phyloP scores from a whole-genome alignment of 768 basidiomycete genomes.

The Pulveroboletus sp. region DNA sequence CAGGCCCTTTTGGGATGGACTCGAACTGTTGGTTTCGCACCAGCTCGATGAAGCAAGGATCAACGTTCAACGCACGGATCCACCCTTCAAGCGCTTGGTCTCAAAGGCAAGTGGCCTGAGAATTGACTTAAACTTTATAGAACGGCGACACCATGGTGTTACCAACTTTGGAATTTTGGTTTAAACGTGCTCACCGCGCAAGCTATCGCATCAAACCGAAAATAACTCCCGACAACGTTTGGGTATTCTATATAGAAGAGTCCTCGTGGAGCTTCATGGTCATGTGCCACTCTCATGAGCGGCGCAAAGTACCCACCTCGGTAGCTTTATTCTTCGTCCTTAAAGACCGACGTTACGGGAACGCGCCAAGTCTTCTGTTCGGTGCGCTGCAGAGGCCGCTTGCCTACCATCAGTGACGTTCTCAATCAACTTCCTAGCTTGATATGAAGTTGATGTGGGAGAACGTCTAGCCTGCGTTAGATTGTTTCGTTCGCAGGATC shows the following conservation, averaged over 20 bases:
- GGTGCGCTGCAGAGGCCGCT: no score
- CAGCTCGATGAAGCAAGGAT: neutral
- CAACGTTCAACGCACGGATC: neutral
- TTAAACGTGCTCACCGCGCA: neutral
- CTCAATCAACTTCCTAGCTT: no score
- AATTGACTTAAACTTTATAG: neutral
- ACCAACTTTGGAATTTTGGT: neutral
- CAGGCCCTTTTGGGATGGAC: slow-evolving; percentile 1
- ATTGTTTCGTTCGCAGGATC: no score
- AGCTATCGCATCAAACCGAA: neutral
- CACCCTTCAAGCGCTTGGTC: neutral
- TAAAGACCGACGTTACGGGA: no score
- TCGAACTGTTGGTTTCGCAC: slow-evolving; percentile 2
- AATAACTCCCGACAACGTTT: neutral
- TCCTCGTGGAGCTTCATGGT: neutral
- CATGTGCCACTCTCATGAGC: slow-evolving; percentile 7
- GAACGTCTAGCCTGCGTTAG: no score
- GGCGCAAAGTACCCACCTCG: slow-evolving; percentile 5
- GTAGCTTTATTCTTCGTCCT: neutral
- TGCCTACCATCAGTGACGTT: no score
- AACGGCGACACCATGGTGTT: neutral
- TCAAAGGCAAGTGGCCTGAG: neutral
- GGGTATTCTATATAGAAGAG: neutral
- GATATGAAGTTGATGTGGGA: no score
- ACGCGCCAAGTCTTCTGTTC: no score